These are phyloP conservation scores for Erodium trifolium DNA, from an alignment of 441 rosid genomes.

Conservation along the genomic window DNA sequence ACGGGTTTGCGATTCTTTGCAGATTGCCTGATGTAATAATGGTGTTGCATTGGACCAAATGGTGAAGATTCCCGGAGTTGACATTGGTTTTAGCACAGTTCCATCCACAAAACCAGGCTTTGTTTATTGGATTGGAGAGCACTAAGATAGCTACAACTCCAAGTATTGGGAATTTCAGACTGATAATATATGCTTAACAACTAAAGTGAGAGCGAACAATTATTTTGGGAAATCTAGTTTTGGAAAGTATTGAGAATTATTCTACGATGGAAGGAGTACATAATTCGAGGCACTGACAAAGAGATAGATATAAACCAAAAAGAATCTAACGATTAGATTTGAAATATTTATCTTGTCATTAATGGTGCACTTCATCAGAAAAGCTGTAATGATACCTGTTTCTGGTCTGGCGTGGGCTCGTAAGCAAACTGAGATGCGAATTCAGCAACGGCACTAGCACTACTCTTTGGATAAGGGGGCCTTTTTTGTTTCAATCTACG, in stretches of 20 bases:
- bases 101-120: not conserved
- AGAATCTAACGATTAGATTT: not conserved
- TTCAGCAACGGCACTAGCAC: constrained; percentile 41
- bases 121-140: not conserved
- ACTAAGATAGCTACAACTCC: not conserved
- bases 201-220: not conserved
- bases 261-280: not conserved
- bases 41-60: not conserved
- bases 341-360: not conserved
- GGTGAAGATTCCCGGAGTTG: too few species aligned
- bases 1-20: not conserved
- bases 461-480: constrained; percentile 63
- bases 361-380: constrained; percentile 8
- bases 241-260: not conserved
- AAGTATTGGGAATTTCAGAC: not conserved
- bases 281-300: not conserved
- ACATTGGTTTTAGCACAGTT: not conserved
- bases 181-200: not conserved
- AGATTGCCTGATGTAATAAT: not conserved
- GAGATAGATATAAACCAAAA: not conserved
- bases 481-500: constrained; percentile 85
- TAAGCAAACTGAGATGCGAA: constrained; percentile 69
- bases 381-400: constrained; percentile 40
- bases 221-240: not conserved
- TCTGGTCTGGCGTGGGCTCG: constrained; percentile 85